Evolutionary conservation across 768 basidiomycete genomes (phyloP).

Genomic region (Podaxis pistillaris): DNA sequence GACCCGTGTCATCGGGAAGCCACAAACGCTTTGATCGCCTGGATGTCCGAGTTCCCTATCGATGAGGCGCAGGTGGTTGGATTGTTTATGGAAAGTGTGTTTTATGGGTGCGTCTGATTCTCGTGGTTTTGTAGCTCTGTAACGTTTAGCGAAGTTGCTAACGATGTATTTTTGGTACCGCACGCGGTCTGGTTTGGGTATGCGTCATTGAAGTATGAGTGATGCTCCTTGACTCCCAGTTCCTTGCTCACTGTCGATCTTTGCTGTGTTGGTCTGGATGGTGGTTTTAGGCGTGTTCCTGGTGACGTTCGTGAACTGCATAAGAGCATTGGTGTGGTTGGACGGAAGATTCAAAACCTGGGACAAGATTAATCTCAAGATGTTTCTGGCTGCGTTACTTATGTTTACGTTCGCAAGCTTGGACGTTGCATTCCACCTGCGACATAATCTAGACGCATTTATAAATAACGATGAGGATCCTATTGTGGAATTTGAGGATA

Average conservation of each 20-base stretch:
- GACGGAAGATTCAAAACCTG: slow-evolving; percentile 27
- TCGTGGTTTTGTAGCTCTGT: background rate
- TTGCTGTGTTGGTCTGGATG: background rate
- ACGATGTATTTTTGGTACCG: background rate
- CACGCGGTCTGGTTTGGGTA: background rate
- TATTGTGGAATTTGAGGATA: slow-evolving; percentile 31
- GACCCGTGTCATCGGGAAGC: background rate
- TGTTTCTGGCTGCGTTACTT: slow-evolving; percentile 34
- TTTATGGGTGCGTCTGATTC: slow-evolving; percentile 31
- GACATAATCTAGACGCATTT: slow-evolving; percentile 41
- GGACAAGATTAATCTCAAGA: slow-evolving; percentile 27
- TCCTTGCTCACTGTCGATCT: background rate
- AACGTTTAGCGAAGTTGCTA: background rate
- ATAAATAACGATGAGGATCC: slow-evolving; percentile 33
- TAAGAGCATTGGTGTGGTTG: slow-evolving; percentile 31
- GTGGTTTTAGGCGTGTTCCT: slow-evolving; percentile 31
- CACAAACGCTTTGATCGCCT: background rate
- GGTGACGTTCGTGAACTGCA: slow-evolving; percentile 34
- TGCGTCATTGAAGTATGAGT: background rate
- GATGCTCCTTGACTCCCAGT: background rate
- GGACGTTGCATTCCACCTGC: slow-evolving; percentile 39
- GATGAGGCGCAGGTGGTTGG: slow-evolving; percentile 38
- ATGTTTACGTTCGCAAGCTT: slow-evolving; percentile 40
- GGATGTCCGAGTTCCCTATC: slow-evolving; percentile 23
- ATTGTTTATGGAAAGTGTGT: slow-evolving; percentile 39